phyloP scores from a whole-genome alignment of 1,139 yeast genomes.

The Sugiyamaella xylanicola region DNA sequence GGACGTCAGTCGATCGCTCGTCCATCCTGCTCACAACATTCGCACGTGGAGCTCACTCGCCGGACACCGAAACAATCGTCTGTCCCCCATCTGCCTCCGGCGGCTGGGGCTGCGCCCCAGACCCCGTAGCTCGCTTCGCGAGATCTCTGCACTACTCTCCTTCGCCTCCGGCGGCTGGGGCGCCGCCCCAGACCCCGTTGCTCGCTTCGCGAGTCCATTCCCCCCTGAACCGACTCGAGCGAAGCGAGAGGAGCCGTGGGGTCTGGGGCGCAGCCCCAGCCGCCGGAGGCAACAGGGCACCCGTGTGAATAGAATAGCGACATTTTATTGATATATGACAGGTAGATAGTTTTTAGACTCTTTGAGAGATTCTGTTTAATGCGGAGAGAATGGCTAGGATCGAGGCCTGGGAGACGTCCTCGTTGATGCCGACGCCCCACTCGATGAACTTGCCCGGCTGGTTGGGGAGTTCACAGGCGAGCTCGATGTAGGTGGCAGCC shows the following conservation, averaged over 20 bases:
- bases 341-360: not conserved
- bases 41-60: too few species aligned
- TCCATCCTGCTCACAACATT: too few species aligned
- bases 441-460: conserved; percentile 51
- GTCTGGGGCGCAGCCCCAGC: not conserved
- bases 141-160: not conserved
- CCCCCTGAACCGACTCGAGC: not conserved
- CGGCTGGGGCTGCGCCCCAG: not conserved
- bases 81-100: not conserved
- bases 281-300: not conserved
- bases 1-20: too few species aligned
- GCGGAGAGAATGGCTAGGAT: conserved; percentile 77
- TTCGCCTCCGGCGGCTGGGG: not conserved
- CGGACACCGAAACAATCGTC: not conserved
- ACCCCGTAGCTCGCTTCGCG: not conserved
- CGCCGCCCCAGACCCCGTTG: not conserved
- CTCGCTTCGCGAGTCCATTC: too few species aligned
- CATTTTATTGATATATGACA: too few species aligned
- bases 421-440: conserved; percentile 96
- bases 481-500: conserved; percentile 88
- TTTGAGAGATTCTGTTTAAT: conserved; percentile 49
- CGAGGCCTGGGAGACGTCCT: conserved; percentile 91
- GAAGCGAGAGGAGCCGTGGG: not conserved
- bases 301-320: too few species aligned
- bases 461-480: conserved; percentile 45